These are phyloP conservation scores for Simplicillium sp. DNA, from an alignment of 2,329 filamentous ascomycete species.

Conservation along the genomic window DNA sequence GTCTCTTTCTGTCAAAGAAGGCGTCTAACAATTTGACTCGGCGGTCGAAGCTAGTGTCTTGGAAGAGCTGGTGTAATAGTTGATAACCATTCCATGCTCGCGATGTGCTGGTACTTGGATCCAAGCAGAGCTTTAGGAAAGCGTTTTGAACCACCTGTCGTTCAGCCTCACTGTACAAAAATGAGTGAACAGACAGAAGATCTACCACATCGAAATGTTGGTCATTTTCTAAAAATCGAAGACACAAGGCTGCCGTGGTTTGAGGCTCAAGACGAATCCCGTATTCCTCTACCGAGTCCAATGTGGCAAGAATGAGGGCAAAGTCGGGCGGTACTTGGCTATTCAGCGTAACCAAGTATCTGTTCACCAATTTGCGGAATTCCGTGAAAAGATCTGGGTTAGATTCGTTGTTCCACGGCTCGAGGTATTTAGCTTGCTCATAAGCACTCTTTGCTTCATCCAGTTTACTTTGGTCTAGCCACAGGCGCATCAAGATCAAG, in stretches of 20 bases:
- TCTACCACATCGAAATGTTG: conserved; percentile 75
- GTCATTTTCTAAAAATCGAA: conserved; percentile 64
- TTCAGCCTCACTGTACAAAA: conserved; percentile 61
- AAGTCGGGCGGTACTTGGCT: conserved; percentile 51
- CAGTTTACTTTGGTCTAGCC: conserved; percentile 63
- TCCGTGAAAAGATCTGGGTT: conserved; percentile 35
- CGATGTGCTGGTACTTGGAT: conserved; percentile 51
- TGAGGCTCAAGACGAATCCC: conserved; percentile 60
- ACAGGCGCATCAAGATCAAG: conserved; percentile 66
- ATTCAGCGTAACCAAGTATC: conserved; percentile 62
- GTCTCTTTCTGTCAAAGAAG: conserved; percentile 68
- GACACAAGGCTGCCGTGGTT: conserved; percentile 65
- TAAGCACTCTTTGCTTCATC: conserved; percentile 60
- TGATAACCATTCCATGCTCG: conserved; percentile 58
- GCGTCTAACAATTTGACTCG: conserved; percentile 68
- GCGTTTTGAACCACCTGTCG: conserved; percentile 55
- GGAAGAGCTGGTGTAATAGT: conserved; percentile 55
- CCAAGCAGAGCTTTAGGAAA: conserved; percentile 59
- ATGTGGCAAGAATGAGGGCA: conserved; percentile 61
- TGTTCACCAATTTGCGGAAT: conserved; percentile 58
- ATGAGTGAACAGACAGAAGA: conserved; percentile 66
- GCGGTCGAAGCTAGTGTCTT: conserved; percentile 52
- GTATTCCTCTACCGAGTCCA: conserved; percentile 63
- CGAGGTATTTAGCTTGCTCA: conserved; percentile 27
- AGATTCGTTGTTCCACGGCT: conserved; percentile 27